phyloP scores from a whole-genome alignment of 2,329 filamentous ascomycete genomes.

The Talaromyces sp. region DNA sequence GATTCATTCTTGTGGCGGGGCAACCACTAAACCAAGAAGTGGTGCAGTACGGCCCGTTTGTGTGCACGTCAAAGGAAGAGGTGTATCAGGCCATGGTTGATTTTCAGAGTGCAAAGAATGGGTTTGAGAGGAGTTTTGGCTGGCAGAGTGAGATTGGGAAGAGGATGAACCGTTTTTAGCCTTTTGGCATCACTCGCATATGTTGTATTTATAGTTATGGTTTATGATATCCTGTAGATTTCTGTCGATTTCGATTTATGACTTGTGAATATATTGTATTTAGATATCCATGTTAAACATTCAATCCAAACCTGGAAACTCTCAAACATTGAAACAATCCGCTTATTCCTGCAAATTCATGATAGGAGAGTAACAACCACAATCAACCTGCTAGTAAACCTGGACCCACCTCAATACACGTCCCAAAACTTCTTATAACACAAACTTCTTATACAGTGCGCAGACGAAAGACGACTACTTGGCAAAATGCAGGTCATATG shows the following conservation, averaged over 20 bases:
- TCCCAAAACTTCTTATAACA: not conserved
- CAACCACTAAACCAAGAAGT: constrained; percentile 76
- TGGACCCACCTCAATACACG: not conserved
- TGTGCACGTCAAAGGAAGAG: constrained; percentile 69
- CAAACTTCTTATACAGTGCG: not conserved
- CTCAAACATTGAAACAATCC: not conserved
- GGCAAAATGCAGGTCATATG: constrained; percentile 96
- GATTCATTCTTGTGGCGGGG: constrained; percentile 69
- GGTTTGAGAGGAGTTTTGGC: constrained; percentile 73
- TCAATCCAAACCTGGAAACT: not conserved
- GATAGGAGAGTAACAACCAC: not conserved
- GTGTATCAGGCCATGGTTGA: constrained; percentile 75
- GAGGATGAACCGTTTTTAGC: constrained; percentile 55
- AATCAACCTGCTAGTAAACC: not conserved
- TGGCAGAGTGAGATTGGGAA: constrained; percentile 90
- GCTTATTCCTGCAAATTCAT: not conserved
- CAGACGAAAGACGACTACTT: constrained; percentile 60
- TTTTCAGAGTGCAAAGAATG: constrained; percentile 70
- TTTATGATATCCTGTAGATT: constrained; percentile 10
- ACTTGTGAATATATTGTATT: not conserved
- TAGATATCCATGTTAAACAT: not conserved
- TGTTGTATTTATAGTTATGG: not conserved
- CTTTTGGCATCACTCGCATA: not conserved
- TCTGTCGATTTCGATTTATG: not conserved
- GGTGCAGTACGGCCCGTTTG: constrained; percentile 82